Base-by-base conservation (phyloP, 208 protist genomes). In the Borovskyia barvae region DNA sequence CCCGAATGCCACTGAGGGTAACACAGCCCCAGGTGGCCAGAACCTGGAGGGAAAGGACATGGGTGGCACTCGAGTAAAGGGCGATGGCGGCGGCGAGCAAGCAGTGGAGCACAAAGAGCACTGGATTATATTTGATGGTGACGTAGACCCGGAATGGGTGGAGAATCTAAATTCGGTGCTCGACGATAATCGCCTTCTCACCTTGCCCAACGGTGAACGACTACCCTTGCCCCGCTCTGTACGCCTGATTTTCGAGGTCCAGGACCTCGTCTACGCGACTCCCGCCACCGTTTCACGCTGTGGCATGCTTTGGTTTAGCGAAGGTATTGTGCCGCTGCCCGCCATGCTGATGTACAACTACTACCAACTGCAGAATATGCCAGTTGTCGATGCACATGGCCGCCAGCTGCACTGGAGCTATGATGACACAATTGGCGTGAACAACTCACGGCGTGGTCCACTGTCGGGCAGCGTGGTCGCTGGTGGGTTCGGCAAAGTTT, bases 131-230 rank as follows among this genome's bases (percentile, higher is more conserved):
- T 98, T 99, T 70, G 97, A 99, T 67, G 97, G 98, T 35, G 98
- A 99, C 75, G 97, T 99, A 3, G 98, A 99, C 82, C 98, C 98
- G 4, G 94, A 99, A 74, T 99, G 98, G 98, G 98, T 99, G 2
- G 98, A 99, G 77, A 99, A 99, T 67, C 81, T 99, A 1, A 99
- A 99, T 88, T 98, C 94, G 6, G 84, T 99, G 0, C 85, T 99
- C 0, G 98, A 99, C 78, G 98, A 99, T 84, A 99, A 99, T 80
- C 98, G 98, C 70, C 61, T 99, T 7, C 88, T 99, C 8, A 99
- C 98, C 19, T 79, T 99, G 29, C 98, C 98, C n/a, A 99, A 99
- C 75, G 98, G 98, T 47, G 98, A 99, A 76, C 93, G 98, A 15
- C 80, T 99, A 32, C 82, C 87, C 32, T 73, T 99, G 29, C 98